Percentiles rank a stretch among this genome's conserved stretches.
phyloP scores from a whole-genome alignment of 768 basidiomycete species.

The Mycena floridula region DNA sequence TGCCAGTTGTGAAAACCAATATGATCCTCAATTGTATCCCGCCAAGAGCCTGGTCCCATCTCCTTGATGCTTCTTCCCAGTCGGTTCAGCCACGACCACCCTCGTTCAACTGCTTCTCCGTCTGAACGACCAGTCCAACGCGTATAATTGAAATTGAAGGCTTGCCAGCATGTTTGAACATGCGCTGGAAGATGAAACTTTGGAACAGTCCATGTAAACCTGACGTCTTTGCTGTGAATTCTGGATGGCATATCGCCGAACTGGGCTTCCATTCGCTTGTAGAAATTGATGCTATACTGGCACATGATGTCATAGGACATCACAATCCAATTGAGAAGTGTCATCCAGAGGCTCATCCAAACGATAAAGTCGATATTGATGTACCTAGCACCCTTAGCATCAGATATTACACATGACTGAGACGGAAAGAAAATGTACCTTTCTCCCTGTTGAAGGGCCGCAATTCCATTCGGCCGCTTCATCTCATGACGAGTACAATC shows the following conservation, averaged over 20 bases:
- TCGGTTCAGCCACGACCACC: slow-evolving; percentile 23
- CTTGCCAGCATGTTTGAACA: slow-evolving; percentile 10
- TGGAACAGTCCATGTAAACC: slow-evolving; percentile 5
- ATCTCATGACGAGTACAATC: slow-evolving; percentile 25
- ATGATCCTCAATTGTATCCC: slow-evolving; percentile 21
- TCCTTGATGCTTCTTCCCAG: slow-evolving; percentile 21
- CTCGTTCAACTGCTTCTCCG: slow-evolving; percentile 27
- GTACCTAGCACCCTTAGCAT: neutral
- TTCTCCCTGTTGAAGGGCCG: slow-evolving; percentile 26
- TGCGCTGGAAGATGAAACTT: slow-evolving; percentile 25
- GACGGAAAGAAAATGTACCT: slow-evolving; percentile 12
- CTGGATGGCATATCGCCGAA: neutral
- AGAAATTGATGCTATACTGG: neutral
- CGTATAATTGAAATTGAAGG: slow-evolving; percentile 17
- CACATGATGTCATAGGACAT: neutral
- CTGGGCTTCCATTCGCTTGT: neutral
- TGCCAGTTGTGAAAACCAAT: neutral
- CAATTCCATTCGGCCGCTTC: slow-evolving; percentile 18
- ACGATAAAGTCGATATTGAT: slow-evolving; percentile 12
- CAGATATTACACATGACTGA: slow-evolving; percentile 8
- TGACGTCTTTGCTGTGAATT: neutral
- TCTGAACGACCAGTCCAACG: slow-evolving; percentile 20
- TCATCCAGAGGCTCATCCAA: neutral
- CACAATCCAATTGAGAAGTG: neutral
- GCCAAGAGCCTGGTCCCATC: slow-evolving; percentile 25